A percentile compares a stretch with the other conserved stretches of the same genome.
These are phyloP conservation scores for Rhizoclosmatium sp. DNA, from an alignment of 192 early-diverging fungal species.

Conservation along the genomic window DNA sequence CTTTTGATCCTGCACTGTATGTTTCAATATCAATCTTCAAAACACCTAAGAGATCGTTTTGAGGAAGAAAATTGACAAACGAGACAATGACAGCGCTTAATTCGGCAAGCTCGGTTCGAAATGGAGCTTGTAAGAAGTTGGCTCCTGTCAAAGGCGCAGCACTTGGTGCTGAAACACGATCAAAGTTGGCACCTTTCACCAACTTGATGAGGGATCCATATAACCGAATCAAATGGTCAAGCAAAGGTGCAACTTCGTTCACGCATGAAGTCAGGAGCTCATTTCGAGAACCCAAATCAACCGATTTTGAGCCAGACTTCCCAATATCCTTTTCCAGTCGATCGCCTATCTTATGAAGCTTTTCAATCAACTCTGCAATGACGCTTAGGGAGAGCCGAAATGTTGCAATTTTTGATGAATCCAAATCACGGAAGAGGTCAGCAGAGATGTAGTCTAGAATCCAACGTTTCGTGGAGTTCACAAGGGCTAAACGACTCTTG, in stretches of 20 bases:
- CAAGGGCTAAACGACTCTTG: conserved; percentile 40
- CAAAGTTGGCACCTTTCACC: neutral
- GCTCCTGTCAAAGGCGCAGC: neutral
- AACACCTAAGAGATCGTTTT: neutral
- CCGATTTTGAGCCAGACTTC: neutral
- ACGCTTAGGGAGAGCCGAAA: conserved; percentile 49
- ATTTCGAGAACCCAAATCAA: neutral
- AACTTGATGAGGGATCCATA: neutral
- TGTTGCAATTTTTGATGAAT: conserved; percentile 41
- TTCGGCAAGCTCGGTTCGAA: conserved; percentile 37
- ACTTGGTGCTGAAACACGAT: neutral
- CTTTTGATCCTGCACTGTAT: neutral
- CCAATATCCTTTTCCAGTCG: conserved; percentile 5
- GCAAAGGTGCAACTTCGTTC: conserved; percentile 11
- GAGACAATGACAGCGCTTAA: conserved; percentile 46
- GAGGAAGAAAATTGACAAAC: conserved; percentile 44
- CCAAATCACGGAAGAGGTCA: conserved; percentile 22
- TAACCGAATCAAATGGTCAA: conserved; percentile 18
- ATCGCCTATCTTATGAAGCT: conserved; percentile 43
- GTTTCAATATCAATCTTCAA: conserved; percentile 8
- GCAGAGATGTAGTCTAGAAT: conserved; percentile 42
- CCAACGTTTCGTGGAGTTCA: conserved; percentile 47
- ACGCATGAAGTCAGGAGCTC: conserved; percentile 27
- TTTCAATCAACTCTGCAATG: conserved; percentile 50
- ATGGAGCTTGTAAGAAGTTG: neutral